Percentiles rank a stretch among this genome's conserved stretches.
Evolutionary conservation across 2,329 filamentous ascomycete genomes (phyloP).

Genomic region (Cladophialophora chaetospira): DNA sequence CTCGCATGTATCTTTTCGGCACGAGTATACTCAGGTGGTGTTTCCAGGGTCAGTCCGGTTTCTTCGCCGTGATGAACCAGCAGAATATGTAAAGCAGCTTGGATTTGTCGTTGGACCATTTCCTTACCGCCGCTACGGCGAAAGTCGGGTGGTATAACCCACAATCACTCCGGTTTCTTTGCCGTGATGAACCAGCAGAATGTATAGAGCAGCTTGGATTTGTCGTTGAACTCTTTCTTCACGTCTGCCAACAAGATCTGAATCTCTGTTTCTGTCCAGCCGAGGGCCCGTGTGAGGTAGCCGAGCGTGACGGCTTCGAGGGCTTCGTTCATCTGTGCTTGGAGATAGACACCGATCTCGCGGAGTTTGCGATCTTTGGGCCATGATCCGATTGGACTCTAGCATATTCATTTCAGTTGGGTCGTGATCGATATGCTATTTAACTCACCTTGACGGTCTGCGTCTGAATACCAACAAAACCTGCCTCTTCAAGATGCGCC

Average conservation of each 20-base stretch:
- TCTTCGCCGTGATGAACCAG: conserved; percentile 33
- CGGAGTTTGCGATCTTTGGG: conserved; percentile 41
- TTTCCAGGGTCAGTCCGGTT: too few species aligned
- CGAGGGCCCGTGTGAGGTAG: conserved; percentile 40
- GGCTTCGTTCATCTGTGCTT: conserved; percentile 36
- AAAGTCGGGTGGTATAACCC: too few species aligned
- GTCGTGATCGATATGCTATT: background rate
- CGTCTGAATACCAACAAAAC: conserved; percentile 34
- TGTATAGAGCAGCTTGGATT: conserved; percentile 20
- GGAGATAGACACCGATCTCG: conserved; percentile 41
- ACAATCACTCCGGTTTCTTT: conserved; percentile 29
- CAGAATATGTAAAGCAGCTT: conserved; percentile 25
- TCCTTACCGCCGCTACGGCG: conserved; percentile 28
- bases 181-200: conserved; percentile 33
- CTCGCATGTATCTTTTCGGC: too few species aligned
- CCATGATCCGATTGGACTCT: conserved; percentile 37
- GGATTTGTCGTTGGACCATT: conserved; percentile 29
- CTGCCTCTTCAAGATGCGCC: conserved; percentile 31
- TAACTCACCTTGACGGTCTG: conserved; percentile 32
- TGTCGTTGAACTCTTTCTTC: conserved; percentile 31
- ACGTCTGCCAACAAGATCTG: conserved; percentile 31
- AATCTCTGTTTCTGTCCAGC: conserved; percentile 34
- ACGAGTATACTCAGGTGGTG: too few species aligned
- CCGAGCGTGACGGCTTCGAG: conserved; percentile 42
- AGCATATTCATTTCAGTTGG: background rate